Evolutionary conservation across 169 alveolate genomes (phyloP).

Genomic region (Plasmodium sp.): DNA sequence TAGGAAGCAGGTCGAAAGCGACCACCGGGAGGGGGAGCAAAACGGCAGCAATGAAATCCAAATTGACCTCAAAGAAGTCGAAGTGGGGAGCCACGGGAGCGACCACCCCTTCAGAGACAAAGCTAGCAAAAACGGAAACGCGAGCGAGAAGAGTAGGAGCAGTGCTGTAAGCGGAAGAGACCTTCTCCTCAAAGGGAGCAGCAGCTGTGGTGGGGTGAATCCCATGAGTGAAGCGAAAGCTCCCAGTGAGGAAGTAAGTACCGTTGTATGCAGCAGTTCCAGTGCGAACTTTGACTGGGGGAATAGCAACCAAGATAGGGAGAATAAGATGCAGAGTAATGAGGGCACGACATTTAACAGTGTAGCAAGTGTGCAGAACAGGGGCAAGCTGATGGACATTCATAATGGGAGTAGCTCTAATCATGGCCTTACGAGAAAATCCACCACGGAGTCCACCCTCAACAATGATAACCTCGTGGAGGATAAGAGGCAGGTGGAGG

Average conservation of each 20-base stretch:
- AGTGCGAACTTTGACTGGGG: neutral
- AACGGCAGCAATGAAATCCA: neutral
- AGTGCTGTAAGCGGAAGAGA: neutral
- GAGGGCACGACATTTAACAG: neutral
- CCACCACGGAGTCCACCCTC: neutral
- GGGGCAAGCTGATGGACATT: neutral
- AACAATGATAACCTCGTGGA: neutral
- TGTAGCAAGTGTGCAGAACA: neutral
- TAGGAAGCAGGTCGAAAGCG: neutral
- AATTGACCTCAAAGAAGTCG: neutral
- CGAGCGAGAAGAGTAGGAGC: neutral
- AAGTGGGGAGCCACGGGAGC: neutral
- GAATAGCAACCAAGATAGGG: neutral
- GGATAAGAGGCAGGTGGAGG: neutral
- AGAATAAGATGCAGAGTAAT: slow-evolving; percentile 9
- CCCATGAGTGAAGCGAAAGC: neutral
- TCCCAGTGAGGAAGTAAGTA: neutral
- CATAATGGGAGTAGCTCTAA: neutral
- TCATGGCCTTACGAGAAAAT: neutral
- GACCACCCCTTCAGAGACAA: neutral
- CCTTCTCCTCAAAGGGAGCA: neutral
- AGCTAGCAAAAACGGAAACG: neutral
- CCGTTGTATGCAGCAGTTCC: neutral
- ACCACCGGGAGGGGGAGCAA: neutral
- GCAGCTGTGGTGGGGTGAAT: neutral